Evolutionary conservation across 805 yeast genomes (phyloP).

Genomic region (Metschnikowia amazonensis): DNA sequence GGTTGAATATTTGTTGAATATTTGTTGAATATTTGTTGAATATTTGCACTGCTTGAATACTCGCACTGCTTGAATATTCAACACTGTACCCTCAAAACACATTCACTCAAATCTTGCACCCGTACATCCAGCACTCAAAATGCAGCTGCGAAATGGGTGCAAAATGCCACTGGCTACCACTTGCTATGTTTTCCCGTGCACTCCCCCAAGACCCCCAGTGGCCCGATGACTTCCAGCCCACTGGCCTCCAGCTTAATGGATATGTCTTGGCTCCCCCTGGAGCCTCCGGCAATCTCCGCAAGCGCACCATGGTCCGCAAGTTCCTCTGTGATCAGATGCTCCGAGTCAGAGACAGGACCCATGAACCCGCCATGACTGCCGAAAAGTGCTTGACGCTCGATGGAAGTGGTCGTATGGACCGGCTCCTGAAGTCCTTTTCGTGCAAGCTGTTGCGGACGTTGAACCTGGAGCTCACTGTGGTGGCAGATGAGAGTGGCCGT

Average conservation of each 20-base stretch:
- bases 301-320: constrained; percentile 13
- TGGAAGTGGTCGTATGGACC: not conserved
- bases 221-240: not conserved
- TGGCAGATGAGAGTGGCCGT: not conserved
- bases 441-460: not conserved
- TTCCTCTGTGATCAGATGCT: constrained; percentile 14
- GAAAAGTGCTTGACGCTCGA: constrained; percentile 1
- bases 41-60: no score
- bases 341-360: constrained; percentile 8
- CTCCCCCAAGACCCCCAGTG: not conserved
- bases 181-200: constrained; percentile 13
- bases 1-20: no score
- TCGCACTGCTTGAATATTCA: no score
- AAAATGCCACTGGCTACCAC: constrained; percentile 12
- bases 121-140: not conserved
- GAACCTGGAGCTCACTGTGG: not conserved
- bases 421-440: not conserved
- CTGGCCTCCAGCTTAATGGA: not conserved
- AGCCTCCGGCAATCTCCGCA: constrained; percentile 6
- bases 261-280: not conserved
- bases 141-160: constrained; percentile 7
- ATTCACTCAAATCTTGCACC: not conserved
- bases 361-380: not conserved
- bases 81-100: no score
- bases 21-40: no score